These are phyloP conservation scores for Kwoniella sp. DNA, from an alignment of 768 basidiomycete species.

Conservation along the genomic window DNA sequence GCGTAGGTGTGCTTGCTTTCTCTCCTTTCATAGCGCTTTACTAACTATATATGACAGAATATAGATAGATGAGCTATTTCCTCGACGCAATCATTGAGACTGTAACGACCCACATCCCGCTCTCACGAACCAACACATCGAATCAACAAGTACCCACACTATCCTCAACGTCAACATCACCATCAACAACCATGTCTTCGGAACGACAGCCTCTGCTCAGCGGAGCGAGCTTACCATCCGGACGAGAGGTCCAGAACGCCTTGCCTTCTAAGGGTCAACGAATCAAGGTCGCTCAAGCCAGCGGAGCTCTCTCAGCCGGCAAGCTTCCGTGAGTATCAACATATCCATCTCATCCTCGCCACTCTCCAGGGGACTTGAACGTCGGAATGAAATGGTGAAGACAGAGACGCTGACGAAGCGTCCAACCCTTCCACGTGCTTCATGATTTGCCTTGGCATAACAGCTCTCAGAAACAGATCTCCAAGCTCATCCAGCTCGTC, in stretches of 20 bases:
- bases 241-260: constrained; percentile 37
- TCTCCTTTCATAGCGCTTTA: neutral
- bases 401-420: neutral
- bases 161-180: constrained; percentile 1
- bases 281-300: constrained; percentile 50
- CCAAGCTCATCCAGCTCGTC: constrained; percentile 44
- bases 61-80: constrained; percentile 16
- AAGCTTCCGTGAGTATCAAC: constrained; percentile 56
- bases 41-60: neutral
- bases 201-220: constrained; percentile 31
- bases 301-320: constrained; percentile 54
- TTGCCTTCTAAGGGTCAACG: constrained; percentile 44
- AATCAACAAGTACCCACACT: neutral
- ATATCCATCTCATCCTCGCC: neutral
- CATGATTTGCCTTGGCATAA: neutral
- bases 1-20: too few relatives aligned
- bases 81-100: constrained; percentile 17
- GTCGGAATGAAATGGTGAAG: too few relatives aligned
- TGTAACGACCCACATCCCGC: constrained; percentile 19
- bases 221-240: constrained; percentile 38
- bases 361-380: too few relatives aligned
- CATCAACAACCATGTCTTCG: constrained; percentile 5
- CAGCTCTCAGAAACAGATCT: constrained; percentile 54
- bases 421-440: neutral
- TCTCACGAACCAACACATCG: constrained; percentile 11